Evolutionary conservation across 1,284 basidiomycete species (phyloP).

Genomic region (Heterobasidion annosum): DNA sequence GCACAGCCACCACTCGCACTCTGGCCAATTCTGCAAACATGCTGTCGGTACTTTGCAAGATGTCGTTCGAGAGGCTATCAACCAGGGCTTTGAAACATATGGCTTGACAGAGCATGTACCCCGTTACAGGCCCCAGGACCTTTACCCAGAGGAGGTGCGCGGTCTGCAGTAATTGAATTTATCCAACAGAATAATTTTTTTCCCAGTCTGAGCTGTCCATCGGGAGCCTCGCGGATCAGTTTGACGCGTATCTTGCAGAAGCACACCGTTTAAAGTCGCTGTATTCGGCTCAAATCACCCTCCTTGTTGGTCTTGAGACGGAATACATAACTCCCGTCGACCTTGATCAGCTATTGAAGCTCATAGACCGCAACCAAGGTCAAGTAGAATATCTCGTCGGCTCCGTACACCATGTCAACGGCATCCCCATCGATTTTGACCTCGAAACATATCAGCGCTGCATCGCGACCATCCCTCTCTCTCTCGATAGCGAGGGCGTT

Average conservation of each 20-base stretch:
- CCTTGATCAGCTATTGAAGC: conserved; percentile 45
- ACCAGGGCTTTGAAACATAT: conserved; percentile 73
- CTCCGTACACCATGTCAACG: conserved; percentile 86
- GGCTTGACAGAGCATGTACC: conserved; percentile 95
- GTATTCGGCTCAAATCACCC: conserved; percentile 56
- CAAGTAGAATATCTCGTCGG: conserved; percentile 90
- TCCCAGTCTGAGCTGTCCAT: conserved; percentile 39
- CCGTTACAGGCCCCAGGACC: conserved; percentile 69
- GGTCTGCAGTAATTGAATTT: conserved; percentile 10
- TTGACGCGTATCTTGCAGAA: conserved; percentile 63
- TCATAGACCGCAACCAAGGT: conserved; percentile 33
- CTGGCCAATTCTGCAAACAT: conserved; percentile 95
- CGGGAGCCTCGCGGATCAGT: conserved; percentile 44
- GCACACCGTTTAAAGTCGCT: conserved; percentile 63
- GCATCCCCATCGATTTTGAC: conserved; percentile 93
- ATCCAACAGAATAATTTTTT: conserved; percentile 7
- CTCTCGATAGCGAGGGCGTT: conserved; percentile 13
- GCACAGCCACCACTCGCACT: conserved; percentile 91
- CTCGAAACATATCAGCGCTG: conserved; percentile 55
- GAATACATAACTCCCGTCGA: conserved; percentile 76
- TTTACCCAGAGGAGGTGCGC: conserved; percentile 93
- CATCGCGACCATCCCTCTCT: conserved; percentile 31
- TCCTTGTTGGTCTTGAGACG: conserved; percentile 91
- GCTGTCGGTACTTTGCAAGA: conserved; percentile 72
- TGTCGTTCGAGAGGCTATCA: conserved; percentile 73